phyloP scores from a whole-genome alignment of 441 rosid species.

The Gossypium schwendimanii region DNA sequence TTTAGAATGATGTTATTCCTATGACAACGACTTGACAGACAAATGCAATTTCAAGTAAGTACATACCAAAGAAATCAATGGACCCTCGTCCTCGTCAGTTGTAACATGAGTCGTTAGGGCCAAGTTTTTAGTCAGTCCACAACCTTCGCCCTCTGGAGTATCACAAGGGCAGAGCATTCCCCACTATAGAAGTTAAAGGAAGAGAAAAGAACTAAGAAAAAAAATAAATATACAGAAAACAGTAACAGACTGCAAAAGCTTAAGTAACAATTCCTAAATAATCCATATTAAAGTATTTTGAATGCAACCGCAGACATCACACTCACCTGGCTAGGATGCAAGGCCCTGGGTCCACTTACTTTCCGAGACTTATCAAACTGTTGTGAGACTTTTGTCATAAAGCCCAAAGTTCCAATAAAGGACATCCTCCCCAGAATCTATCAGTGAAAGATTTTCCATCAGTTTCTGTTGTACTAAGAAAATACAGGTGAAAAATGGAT shows the following conservation, averaged over 20 bases:
- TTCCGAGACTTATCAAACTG: constrained; percentile 97
- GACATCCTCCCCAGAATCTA: constrained; percentile 78
- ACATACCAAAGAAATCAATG: constrained; percentile 69
- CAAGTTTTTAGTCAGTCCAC: constrained; percentile 93
- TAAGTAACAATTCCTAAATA: not conserved
- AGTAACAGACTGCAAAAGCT: not conserved
- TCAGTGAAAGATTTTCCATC: constrained; percentile 17
- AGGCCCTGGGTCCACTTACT: constrained; percentile 98
- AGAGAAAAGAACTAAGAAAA: constrained; percentile 8
- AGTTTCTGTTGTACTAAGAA: constrained; percentile 13
- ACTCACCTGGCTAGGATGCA: constrained; percentile 95
- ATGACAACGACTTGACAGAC: not conserved
- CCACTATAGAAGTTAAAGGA: constrained; percentile 50
- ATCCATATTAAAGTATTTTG: not conserved
- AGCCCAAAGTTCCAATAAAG: constrained; percentile 72
- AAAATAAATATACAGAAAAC: not conserved
- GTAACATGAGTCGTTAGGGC: constrained; percentile 99
- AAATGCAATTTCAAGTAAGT: constrained; percentile 4
- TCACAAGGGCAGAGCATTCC: constrained; percentile 99
- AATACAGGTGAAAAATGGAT: constrained; percentile 2
- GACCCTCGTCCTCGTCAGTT: constrained; percentile 89
- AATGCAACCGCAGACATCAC: constrained; percentile 11
- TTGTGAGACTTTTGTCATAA: constrained; percentile 70
- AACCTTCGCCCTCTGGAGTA: constrained; percentile 96
- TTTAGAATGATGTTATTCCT: not conserved